A percentile compares a stretch with the other conserved stretches of the same genome.
Evolutionary conservation across 2,329 filamentous ascomycete genomes (phyloP).

Genomic region (Phialophora tarda): DNA sequence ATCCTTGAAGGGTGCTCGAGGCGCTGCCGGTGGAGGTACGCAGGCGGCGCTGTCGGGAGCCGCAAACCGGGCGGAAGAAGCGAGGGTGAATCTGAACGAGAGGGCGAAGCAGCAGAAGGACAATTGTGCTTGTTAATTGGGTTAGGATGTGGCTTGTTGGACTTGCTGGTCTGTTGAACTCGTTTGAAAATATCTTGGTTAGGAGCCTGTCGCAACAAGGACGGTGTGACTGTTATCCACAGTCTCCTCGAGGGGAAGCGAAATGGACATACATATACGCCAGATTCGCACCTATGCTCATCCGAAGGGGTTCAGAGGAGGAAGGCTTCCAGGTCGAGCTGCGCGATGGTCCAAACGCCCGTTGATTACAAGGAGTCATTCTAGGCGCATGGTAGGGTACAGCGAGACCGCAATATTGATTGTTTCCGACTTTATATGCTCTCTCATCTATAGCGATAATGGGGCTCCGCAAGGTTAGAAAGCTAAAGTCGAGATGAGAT

Average conservation of each 20-base stretch:
- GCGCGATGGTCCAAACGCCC: background rate
- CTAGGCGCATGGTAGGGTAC: constrained; percentile 4
- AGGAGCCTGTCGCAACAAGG: background rate
- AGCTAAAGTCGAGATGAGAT: background rate
- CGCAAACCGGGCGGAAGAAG: constrained; percentile 54
- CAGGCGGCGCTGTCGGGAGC: constrained; percentile 61
- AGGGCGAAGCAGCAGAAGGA: constrained; percentile 79
- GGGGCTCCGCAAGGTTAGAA: background rate
- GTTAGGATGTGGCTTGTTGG: background rate
- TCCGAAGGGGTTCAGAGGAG: background rate
- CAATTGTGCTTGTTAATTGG: constrained; percentile 78
- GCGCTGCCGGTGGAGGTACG: constrained; percentile 62
- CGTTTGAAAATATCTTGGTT: constrained; percentile 2
- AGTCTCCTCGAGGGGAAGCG: background rate
- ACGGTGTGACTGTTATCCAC: background rate
- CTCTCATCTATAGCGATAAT: background rate
- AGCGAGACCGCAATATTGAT: constrained; percentile 3
- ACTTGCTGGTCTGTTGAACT: background rate
- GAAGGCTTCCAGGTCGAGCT: background rate
- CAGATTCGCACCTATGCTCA: background rate
- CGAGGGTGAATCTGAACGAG: constrained; percentile 80
- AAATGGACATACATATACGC: background rate
- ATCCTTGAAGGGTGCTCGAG: constrained; percentile 77
- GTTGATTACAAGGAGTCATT: constrained; percentile 1
- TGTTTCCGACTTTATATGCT: background rate